phyloP scores from a whole-genome alignment of 257 asterid species.

The Fraxinus cuspidata region DNA sequence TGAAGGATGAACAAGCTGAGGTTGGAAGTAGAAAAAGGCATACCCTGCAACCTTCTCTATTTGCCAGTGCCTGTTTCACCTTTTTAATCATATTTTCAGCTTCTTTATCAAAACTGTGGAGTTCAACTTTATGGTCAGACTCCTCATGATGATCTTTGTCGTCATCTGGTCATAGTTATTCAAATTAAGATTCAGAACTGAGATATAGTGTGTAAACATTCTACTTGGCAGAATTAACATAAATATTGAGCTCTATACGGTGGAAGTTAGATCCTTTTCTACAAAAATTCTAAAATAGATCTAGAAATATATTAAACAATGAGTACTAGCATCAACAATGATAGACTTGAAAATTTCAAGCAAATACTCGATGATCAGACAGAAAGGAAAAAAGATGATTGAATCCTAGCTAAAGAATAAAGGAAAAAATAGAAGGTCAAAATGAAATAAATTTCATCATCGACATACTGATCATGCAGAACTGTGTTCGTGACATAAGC shows the following conservation, averaged over 20 bases:
- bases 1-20: conserved; percentile 17
- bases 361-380: conserved; percentile 9
- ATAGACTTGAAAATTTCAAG: neutral
- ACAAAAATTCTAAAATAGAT: neutral
- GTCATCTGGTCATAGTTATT: conserved; percentile 55
- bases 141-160: conserved; percentile 72
- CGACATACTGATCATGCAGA: neutral
- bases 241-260: conserved; percentile 14
- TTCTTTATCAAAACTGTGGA: conserved; percentile 74
- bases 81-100: conserved; percentile 75
- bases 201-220: conserved; percentile 7
- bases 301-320: neutral
- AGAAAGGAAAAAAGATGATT: neutral
- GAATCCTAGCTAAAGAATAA: neutral
- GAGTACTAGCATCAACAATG: conserved; percentile 12
- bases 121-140: conserved; percentile 55
- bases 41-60: conserved; percentile 97
- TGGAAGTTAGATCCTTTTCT: neutral
- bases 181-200: conserved; percentile 10
- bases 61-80: conserved; percentile 84
- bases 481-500: neutral
- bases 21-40: conserved; percentile 21
- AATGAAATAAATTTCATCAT: conserved; percentile 1
- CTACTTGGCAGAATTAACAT: neutral
- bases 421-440: neutral